These are phyloP conservation scores for Arabidopsis suecica DNA, from an alignment of 345 rosid species.

Conservation along the genomic window DNA sequence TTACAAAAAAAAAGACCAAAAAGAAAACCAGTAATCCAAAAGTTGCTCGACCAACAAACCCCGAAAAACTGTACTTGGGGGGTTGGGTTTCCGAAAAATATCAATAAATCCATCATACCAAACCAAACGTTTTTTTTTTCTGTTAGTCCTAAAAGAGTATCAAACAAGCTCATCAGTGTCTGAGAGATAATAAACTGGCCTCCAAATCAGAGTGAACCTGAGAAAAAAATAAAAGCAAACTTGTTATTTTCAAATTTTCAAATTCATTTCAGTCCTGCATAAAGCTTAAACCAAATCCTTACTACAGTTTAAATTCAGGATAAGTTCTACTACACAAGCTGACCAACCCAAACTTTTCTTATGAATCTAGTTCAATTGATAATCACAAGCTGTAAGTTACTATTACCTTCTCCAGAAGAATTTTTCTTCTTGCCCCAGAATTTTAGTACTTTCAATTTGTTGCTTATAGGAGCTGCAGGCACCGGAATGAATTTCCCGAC, in stretches of 20 bases:
- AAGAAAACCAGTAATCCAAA: slow-evolving; percentile 2
- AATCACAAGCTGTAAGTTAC: neutral
- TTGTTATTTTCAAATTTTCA: neutral
- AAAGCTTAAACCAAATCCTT: neutral
- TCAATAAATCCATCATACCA: slow-evolving; percentile 29
- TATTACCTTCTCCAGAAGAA: slow-evolving; percentile 43
- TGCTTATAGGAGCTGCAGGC: slow-evolving; percentile 57
- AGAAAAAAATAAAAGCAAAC: neutral
- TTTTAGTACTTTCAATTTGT: slow-evolving; percentile 20
- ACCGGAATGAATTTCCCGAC: slow-evolving; percentile 82
- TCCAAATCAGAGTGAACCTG: slow-evolving; percentile 41
- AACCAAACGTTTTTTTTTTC: slow-evolving; percentile 27
- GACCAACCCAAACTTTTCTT: neutral
- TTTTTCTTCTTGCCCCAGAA: slow-evolving; percentile 47
- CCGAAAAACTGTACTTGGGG: slow-evolving; percentile 37
- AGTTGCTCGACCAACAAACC: slow-evolving; percentile 12
- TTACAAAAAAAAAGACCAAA: neutral
- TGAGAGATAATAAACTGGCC: slow-evolving; percentile 7
- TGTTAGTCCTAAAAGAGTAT: slow-evolving; percentile 40
- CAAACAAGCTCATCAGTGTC: slow-evolving; percentile 8
- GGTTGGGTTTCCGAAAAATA: slow-evolving; percentile 26
- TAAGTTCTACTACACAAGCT: neutral
- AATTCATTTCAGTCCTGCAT: neutral
- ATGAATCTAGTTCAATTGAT: neutral
- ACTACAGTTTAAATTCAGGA: neutral